Percentiles rank a stretch among this genome's conserved stretches.
These are phyloP conservation scores for Lasiosphaeris hirsuta DNA, from an alignment of 495 filamentous ascomycete genomes.

Conservation along the genomic window DNA sequence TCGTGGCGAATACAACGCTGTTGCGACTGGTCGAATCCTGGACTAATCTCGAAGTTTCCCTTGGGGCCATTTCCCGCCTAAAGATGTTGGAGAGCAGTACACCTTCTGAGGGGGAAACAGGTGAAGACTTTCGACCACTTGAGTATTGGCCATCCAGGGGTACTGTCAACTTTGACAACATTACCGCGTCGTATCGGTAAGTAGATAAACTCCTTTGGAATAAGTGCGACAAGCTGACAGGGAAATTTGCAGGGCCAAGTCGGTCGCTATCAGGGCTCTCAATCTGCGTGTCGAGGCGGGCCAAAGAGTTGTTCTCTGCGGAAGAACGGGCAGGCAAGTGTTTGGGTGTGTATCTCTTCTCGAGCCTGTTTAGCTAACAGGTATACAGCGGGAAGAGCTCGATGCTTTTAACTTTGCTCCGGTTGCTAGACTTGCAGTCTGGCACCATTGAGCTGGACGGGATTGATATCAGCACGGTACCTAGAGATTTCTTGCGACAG, in stretches of 20 bases:
- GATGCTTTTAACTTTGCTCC: conserved; percentile 34
- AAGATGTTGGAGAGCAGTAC: conserved; percentile 38
- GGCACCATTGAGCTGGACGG: conserved; percentile 36
- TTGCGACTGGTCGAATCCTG: conserved; percentile 35
- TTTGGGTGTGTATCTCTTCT: not conserved
- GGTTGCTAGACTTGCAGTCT: conserved; percentile 28
- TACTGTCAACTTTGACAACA: conserved; percentile 27
- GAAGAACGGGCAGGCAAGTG: conserved; percentile 30
- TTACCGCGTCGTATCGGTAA: conserved; percentile 36
- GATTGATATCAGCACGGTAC: conserved; percentile 28
- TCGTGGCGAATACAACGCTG: conserved; percentile 32
- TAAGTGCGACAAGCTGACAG: not conserved
- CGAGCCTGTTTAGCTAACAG: not conserved
- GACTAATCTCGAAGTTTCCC: conserved; percentile 49
- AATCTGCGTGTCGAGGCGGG: conserved; percentile 31
- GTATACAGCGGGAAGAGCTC: conserved; percentile 38
- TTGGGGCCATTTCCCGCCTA: conserved; percentile 50
- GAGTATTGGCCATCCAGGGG: conserved; percentile 35
- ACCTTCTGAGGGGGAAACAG: conserved; percentile 25
- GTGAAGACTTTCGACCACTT: conserved; percentile 10
- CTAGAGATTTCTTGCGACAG: conserved; percentile 24
- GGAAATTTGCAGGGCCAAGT: conserved; percentile 7
- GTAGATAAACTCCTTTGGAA: not conserved
- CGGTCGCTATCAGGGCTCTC: conserved; percentile 31
- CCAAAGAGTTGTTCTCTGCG: conserved; percentile 34